Evolutionary conservation across 805 yeast genomes (phyloP), one percentile per base, ranked within the genome.

Genomic region (Soucietia sequanensis): DNA sequence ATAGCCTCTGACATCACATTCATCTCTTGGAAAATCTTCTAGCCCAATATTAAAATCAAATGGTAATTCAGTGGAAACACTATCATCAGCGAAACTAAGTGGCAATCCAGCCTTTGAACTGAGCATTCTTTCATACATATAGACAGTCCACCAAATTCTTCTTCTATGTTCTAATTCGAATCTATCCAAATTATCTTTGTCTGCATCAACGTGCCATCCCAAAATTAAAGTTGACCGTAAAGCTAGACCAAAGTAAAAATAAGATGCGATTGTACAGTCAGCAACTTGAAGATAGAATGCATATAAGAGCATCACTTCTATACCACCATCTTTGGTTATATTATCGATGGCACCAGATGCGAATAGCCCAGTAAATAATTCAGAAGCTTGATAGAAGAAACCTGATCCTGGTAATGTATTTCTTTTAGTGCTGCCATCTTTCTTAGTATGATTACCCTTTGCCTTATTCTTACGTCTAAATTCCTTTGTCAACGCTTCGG

Each of bases 201-300:
- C 90, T 6, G 87, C 81, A 60, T 84, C 93, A 2, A 84, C 93
- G 55, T 84, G 95, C 79, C 83, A 74, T 2, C 95, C 95, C 17
- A 84, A 56, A 30, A 84, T 78, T 35, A 84, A 62, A 6, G 88
- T 79, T 0, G 90, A 79, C 38, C 90, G 66, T 23, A 84, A 56
- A 0, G 91, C 91, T 39, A 81, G 70, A 3, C 90, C 90, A 58
- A 84, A 82, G 56, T 84, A 84, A 50, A 84, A 82, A 48, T 84
- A 84, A 3, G 90, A 82, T 0, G 90, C 84, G 6, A 84, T 81
- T 1, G 90, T 84, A 50, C 89, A 82, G 52, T 84, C 95, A 0
- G 91, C 91, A 18, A 84, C 91, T 55, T 84, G 95, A 20, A 84
- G 60, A 52, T 81, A 84, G 49, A 84, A 84, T 0, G 91, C 91